Evolutionary conservation across 1,284 basidiomycete genomes (phyloP).

Genomic region (Leccinum pallidistipes): DNA sequence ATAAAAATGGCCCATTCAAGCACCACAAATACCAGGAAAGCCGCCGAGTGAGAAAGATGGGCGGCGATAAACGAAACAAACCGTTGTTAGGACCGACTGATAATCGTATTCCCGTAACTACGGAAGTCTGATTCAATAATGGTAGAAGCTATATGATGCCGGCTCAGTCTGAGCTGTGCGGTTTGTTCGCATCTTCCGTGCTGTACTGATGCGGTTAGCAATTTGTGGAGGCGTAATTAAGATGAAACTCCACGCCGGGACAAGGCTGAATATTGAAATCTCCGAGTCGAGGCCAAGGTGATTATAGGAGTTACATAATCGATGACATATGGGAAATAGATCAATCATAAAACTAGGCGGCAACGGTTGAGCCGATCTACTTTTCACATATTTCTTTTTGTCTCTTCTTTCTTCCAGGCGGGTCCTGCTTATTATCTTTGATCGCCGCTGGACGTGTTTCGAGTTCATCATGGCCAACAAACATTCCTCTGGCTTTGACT

Average conservation of each 20-base stretch:
- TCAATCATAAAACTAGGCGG: slow-evolving; percentile 12
- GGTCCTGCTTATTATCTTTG: slow-evolving; percentile 42
- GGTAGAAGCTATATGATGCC: not conserved
- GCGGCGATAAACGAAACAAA: not conserved
- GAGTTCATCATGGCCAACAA: slow-evolving; percentile 38
- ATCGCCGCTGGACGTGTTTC: slow-evolving; percentile 35
- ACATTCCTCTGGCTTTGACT: slow-evolving; percentile 68
- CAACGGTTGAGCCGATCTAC: slow-evolving; percentile 2
- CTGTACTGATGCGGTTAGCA: not conserved
- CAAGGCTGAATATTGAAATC: slow-evolving; percentile 2
- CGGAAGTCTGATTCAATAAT: not conserved
- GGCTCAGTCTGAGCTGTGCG: not conserved
- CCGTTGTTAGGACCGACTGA: not conserved
- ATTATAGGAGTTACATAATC: not conserved
- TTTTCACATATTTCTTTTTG: not conserved
- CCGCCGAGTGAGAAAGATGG: not conserved
- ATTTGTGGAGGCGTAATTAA: not conserved
- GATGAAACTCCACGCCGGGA: slow-evolving; percentile 17
- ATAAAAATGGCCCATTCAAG: not conserved
- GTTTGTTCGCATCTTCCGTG: slow-evolving; percentile 3
- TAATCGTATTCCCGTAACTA: not conserved
- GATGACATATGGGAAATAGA: not conserved
- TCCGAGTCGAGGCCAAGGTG: not conserved
- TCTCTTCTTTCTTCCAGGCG: slow-evolving; percentile 44
- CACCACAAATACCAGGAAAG: not conserved